Evolutionary conservation across 495 filamentous ascomycete species (phyloP), one percentile per base, ranked within the genome.

Genomic region (Aspergillus steynii): DNA sequence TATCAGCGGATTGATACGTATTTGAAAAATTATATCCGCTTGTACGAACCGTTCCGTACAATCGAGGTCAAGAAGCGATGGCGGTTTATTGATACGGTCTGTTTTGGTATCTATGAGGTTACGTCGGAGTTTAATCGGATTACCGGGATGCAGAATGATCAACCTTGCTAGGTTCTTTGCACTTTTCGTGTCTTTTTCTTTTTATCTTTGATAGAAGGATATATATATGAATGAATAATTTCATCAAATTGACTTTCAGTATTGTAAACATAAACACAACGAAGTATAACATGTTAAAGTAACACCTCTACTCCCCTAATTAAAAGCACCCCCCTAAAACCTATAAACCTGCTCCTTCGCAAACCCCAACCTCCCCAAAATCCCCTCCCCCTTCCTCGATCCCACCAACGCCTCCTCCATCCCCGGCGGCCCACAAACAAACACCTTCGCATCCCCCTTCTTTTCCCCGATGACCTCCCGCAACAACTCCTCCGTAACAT

Each of bases 391-490:
- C 26, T 55, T 62, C 3, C 68, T 42, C 59, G 71, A 71, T 5
- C 83, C 85, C 53, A 80, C 76, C 58, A 89, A 69, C 4, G 83
- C 74, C 47, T 73, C 71, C 69, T 88, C 83, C 85, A 89, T 87
- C 2, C 79, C 78, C 32, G 84, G 84, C 26, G 86, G 85, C 1
- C 87, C 88, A 62, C 86, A 90, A 4, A 90, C 78, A 63, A 90
- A 86, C 7, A 90, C 80, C 67, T 88, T 88, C 3, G 74, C 74
- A 59, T 80, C 77, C 63, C 68, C 62, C 28, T 76, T 68, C 0
- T 76, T 71, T 34, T 68, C 68, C 45, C 72, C 59, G 15, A 82
- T 72, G 2, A 83, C 76, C 50, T 78, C 74, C 62, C 80, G 72
- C 61, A 90, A 64, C 26, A 90, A 61, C 58, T 85, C 76, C 63